These are phyloP conservation scores for Trichoderma citrinoviride DNA, from an alignment of 2,329 filamentous ascomycete species.

Conservation along the genomic window DNA sequence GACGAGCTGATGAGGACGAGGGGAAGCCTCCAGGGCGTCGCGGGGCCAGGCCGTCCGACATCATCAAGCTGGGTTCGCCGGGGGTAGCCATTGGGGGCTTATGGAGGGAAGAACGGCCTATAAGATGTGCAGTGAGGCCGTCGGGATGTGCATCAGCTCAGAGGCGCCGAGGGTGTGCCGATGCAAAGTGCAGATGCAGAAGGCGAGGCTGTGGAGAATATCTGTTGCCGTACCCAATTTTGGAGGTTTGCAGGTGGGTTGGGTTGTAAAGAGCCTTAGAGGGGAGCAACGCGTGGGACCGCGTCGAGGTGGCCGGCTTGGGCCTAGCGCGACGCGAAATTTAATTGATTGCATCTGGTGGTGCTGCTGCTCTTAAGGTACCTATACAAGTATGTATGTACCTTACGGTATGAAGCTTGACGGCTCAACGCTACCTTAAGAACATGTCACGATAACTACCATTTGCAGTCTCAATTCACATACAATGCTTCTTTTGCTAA, in stretches of 20 bases:
- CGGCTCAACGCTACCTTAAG: too few species aligned
- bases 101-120: neutral
- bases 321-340: constrained; percentile 30
- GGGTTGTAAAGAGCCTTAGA: neutral
- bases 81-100: constrained; percentile 47
- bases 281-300: constrained; percentile 28
- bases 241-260: constrained; percentile 1
- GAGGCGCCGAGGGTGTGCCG: neutral
- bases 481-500: too few species aligned
- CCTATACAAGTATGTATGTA: too few species aligned
- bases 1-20: constrained; percentile 53
- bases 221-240: constrained; percentile 2
- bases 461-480: too few species aligned
- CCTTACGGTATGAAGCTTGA: neutral
- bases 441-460: too few species aligned
- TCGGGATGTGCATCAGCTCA: neutral
- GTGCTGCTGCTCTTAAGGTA: neutral
- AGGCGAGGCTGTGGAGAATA: neutral
- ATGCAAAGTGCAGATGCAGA: neutral
- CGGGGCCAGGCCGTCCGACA: constrained; percentile 52
- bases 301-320: constrained; percentile 33
- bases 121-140: neutral
- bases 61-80: constrained; percentile 55
- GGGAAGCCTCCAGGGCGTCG: constrained; percentile 43
- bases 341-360: constrained; percentile 42